A percentile compares a stretch with the other conserved stretches of the same genome.
These are phyloP conservation scores for Thalassiosira mediterranea DNA, from an alignment of 352 stramenopile genomes.

Conservation along the genomic window DNA sequence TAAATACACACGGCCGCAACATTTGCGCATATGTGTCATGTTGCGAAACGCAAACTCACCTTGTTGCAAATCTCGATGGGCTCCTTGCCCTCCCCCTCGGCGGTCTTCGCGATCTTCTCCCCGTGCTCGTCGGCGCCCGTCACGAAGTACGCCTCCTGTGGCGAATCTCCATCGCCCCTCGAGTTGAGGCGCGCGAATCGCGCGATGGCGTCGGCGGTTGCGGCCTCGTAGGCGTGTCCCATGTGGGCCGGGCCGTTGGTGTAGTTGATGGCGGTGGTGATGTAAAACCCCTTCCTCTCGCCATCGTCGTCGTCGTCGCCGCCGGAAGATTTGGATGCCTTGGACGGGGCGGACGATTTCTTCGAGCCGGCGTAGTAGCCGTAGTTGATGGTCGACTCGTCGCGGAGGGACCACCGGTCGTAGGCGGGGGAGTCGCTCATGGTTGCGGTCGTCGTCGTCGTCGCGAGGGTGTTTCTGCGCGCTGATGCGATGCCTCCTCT, in stretches of 20 bases:
- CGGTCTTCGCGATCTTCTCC: slow-evolving; percentile 98
- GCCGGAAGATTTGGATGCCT: slow-evolving; percentile 27
- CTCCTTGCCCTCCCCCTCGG: slow-evolving; percentile 88
- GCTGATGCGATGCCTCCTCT: background rate
- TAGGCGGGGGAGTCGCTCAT: slow-evolving; percentile 43
- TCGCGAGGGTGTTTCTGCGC: slow-evolving; percentile 1
- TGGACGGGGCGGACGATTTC: slow-evolving; percentile 32
- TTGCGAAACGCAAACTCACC: too few species aligned
- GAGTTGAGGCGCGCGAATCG: slow-evolving; percentile 90
- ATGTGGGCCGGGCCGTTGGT: slow-evolving; percentile 97
- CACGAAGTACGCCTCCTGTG: slow-evolving; percentile 83
- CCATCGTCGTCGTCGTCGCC: background rate
- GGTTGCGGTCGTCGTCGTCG: background rate
- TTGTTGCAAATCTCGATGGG: slow-evolving; percentile 96
- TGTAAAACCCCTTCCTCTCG: slow-evolving; percentile 89
- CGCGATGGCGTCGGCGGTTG: slow-evolving; percentile 95
- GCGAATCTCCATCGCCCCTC: slow-evolving; percentile 40
- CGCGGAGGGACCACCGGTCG: slow-evolving; percentile 75
- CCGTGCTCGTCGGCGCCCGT: slow-evolving; percentile 97
- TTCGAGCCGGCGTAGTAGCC: slow-evolving; percentile 51
- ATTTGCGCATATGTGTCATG: too few species aligned
- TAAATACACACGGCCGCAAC: too few species aligned
- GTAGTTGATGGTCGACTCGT: slow-evolving; percentile 74
- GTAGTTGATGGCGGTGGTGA: slow-evolving; percentile 99
- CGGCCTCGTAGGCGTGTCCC: slow-evolving; percentile 98